Evolutionary conservation across 805 yeast species (phyloP).

Genomic region (Cyberlindnera subsufficiens): DNA sequence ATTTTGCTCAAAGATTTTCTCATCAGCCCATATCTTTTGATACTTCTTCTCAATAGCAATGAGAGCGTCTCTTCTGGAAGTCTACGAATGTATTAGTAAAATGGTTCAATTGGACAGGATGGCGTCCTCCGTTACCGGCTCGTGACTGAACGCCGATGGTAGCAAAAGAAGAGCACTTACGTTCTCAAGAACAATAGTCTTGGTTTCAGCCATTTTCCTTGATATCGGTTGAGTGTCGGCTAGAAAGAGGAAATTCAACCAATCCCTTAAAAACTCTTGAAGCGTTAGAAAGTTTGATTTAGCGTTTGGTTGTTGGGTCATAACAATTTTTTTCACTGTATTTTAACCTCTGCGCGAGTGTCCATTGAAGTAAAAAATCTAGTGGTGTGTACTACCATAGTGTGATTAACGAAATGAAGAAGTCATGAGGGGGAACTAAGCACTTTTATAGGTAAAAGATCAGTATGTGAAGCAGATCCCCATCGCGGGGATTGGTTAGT

Average conservation of each 20-base stretch:
- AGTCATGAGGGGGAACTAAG: no score
- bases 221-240: neutral
- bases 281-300: neutral
- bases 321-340: no score
- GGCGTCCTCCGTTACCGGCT: neutral
- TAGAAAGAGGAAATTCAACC: neutral
- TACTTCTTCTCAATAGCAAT: conserved; percentile 84
- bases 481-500: no score
- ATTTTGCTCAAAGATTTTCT: conserved; percentile 77
- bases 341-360: no score
- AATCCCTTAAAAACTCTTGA: no score
- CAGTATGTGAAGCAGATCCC: no score
- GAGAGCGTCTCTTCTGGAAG: conserved; percentile 92
- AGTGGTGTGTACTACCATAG: no score
- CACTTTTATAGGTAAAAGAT: no score
- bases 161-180: conserved; percentile 15
- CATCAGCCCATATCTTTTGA: conserved; percentile 83
- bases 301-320: neutral
- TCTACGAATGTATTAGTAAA: conserved; percentile 34
- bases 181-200: conserved; percentile 37
- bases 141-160: neutral
- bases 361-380: no score
- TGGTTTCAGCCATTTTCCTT: conserved; percentile 20
- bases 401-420: no score
- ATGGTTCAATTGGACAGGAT: neutral